A percentile compares a stretch with the other conserved stretches of the same genome.
Evolutionary conservation across 2,329 filamentous ascomycete genomes (phyloP).

Genomic region (Chaetoscypha palmicola): DNA sequence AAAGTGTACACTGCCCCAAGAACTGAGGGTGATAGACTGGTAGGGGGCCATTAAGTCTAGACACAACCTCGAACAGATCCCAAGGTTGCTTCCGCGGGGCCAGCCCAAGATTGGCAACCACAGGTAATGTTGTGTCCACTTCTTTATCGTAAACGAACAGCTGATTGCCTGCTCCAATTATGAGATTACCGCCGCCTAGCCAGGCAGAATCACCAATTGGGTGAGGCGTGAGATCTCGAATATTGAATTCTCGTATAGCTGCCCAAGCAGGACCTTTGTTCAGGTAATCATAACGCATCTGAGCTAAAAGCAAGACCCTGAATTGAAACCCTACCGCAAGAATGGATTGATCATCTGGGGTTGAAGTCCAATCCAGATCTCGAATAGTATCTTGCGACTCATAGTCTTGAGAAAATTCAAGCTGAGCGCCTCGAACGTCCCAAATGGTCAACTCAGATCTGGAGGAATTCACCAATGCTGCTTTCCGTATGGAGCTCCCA

Average conservation of each 20-base stretch:
- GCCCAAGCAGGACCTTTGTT: constrained; percentile 88
- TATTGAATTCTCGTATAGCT: constrained; percentile 72
- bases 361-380: constrained; percentile 91
- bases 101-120: constrained; percentile 23
- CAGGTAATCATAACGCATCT: constrained; percentile 87
- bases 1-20: constrained; percentile 75
- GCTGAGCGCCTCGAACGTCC: constrained; percentile 74
- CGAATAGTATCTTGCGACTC: constrained; percentile 66
- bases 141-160: constrained; percentile 76
- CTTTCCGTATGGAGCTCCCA: constrained; percentile 80
- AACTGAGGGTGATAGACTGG: constrained; percentile 92
- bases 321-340: constrained; percentile 90
- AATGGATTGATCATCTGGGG: constrained; percentile 81
- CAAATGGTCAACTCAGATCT: constrained; percentile 79
- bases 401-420: constrained; percentile 76
- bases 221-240: constrained; percentile 75
- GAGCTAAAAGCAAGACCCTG: constrained; percentile 71
- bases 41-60: constrained; percentile 76
- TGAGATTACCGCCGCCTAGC: constrained; percentile 76
- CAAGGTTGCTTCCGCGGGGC: constrained; percentile 21
- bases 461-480: constrained; percentile 68
- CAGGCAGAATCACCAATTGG: constrained; percentile 91
- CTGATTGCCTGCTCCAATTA: constrained; percentile 86
- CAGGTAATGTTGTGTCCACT: constrained; percentile 48
- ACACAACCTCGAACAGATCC: constrained; percentile 76